Percentiles rank a stretch among this genome's conserved stretches.
phyloP scores from a whole-genome alignment of 2,329 filamentous ascomycete species.

The Pseudogymnoascus destructans region DNA sequence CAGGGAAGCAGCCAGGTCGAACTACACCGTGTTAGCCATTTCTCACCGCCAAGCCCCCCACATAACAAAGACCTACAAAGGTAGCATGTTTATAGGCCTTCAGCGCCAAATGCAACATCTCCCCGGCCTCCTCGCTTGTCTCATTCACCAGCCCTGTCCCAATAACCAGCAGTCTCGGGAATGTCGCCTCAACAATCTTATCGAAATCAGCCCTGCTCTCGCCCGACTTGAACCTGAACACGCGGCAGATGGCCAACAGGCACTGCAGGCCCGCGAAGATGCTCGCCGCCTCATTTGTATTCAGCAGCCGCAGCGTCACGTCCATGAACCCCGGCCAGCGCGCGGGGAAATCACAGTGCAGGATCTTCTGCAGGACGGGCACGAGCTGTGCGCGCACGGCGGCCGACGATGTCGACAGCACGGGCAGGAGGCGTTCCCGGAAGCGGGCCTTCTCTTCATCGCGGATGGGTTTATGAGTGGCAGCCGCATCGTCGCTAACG shows the following conservation, averaged over 20 bases:
- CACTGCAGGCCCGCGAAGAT: slow-evolving; percentile 92
- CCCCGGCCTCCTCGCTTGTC: slow-evolving; percentile 83
- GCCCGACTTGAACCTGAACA: slow-evolving; percentile 81
- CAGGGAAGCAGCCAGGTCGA: slow-evolving; percentile 70
- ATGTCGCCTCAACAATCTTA: slow-evolving; percentile 82
- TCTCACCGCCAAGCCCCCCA: slow-evolving; percentile 10
- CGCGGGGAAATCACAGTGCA: slow-evolving; percentile 88
- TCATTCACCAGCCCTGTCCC: slow-evolving; percentile 82
- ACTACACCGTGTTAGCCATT: slow-evolving; percentile 39
- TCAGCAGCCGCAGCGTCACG: slow-evolving; percentile 77
- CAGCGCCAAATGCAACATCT: slow-evolving; percentile 89
- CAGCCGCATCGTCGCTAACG: slow-evolving; percentile 57
- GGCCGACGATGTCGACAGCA: slow-evolving; percentile 67
- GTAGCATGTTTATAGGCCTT: slow-evolving; percentile 98
- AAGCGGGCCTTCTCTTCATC: slow-evolving; percentile 84
- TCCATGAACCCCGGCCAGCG: slow-evolving; percentile 93
- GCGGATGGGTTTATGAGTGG: slow-evolving; percentile 58
- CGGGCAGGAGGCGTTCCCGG: slow-evolving; percentile 75
- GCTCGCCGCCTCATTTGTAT: slow-evolving; percentile 71
- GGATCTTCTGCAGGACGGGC: slow-evolving; percentile 86
- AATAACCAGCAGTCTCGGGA: slow-evolving; percentile 75
- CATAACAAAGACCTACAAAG: slow-evolving; percentile 50
- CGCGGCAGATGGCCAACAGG: slow-evolving; percentile 83
- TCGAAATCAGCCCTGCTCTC: slow-evolving; percentile 81
- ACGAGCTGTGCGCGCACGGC: slow-evolving; percentile 86